A percentile compares a stretch with the other conserved stretches of the same genome.
phyloP scores from a whole-genome alignment of 495 filamentous ascomycete species.

The Xylaria nigripes region DNA sequence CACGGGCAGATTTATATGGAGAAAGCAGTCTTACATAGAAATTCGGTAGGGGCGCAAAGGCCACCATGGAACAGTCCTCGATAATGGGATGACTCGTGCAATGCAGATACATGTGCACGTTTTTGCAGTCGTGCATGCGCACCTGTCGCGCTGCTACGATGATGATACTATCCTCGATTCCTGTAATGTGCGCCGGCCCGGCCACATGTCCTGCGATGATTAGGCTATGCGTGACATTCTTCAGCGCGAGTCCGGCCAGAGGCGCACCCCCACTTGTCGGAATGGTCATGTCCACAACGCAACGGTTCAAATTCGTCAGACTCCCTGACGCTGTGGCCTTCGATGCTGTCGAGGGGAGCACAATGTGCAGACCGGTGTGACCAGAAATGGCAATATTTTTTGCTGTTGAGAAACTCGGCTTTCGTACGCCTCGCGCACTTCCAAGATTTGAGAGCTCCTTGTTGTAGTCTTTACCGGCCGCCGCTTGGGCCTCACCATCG shows the following conservation, averaged over 20 bases:
- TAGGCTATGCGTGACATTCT: conserved; percentile 57
- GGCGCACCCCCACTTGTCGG: conserved; percentile 53
- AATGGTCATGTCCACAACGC: conserved; percentile 70
- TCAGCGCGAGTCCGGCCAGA: conserved; percentile 67
- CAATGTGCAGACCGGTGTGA: conserved; percentile 58
- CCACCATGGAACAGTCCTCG: conserved; percentile 71
- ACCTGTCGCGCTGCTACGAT: conserved; percentile 75
- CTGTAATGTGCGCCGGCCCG: conserved; percentile 76
- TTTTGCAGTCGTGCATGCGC: conserved; percentile 76
- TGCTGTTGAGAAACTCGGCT: conserved; percentile 51
- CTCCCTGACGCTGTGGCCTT: conserved; percentile 61
- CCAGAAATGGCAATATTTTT: conserved; percentile 56
- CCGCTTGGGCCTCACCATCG: conserved; percentile 28
- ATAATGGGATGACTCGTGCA: conserved; percentile 84
- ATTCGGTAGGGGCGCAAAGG: conserved; percentile 68
- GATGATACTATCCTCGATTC: conserved; percentile 61
- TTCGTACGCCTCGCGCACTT: conserved; percentile 40
- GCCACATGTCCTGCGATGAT: conserved; percentile 68
- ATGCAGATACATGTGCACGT: conserved; percentile 74
- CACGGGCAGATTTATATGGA: background rate
- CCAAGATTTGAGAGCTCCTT: conserved; percentile 33
- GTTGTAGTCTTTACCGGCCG: conserved; percentile 40
- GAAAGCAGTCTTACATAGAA: conserved; percentile 49
- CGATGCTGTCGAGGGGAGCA: conserved; percentile 60
- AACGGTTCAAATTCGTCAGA: conserved; percentile 60